Base-by-base conservation (phyloP, 768 basidiomycete genomes). In the Mycena epipterygia region DNA sequence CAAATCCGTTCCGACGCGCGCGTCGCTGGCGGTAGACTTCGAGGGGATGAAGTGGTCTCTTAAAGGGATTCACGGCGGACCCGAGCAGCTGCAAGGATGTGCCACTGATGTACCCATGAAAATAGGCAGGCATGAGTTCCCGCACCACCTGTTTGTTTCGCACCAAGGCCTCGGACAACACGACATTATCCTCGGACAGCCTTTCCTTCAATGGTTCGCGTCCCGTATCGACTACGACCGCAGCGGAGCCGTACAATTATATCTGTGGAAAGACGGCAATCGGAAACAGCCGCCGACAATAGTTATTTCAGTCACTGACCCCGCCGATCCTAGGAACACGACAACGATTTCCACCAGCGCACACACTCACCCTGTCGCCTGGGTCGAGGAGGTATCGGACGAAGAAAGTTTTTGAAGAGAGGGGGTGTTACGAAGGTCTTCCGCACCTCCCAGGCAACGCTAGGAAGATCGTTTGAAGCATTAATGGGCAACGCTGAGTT, bases 401-500 rank as follows among this genome's bases (percentile, higher is more conserved):
- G 56, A 49, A 4, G 49, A 67, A 29, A 51, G 59, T 71, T 71
- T 67, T 67, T 53, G 23, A 33, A 29, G 25, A 57, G 8, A 41
- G 70, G 58, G 48, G 51, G 49, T 3, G 46, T n/a, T 0, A 11
- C 33, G 2, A 32, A 14, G 35, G 32, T 62, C 70, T 71, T 67
- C 64, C 64, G 19, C 5, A 27, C 58, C 46, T 64, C 70, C 51
- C 70, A 44, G 13, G 21, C 58, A 14, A 66, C 70, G 30, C 49
- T 71, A 5, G 70, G 70, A 71, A 72, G 67, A 64, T 72, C 71
- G 19, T 42, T 72, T 27, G 71, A 72, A 53, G 61, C 44, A 2
- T 33, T 72, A 1, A 63, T 69, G 73, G 71, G 51, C 58, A 65
- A 66, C 52, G 71, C 51, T 76, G 60, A 68, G 66, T 51, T 41